Percentiles rank a stretch among this genome's conserved stretches.
These are phyloP conservation scores for Penicillium sp. DNA, from an alignment of 2,329 filamentous ascomycete species.

Conservation along the genomic window DNA sequence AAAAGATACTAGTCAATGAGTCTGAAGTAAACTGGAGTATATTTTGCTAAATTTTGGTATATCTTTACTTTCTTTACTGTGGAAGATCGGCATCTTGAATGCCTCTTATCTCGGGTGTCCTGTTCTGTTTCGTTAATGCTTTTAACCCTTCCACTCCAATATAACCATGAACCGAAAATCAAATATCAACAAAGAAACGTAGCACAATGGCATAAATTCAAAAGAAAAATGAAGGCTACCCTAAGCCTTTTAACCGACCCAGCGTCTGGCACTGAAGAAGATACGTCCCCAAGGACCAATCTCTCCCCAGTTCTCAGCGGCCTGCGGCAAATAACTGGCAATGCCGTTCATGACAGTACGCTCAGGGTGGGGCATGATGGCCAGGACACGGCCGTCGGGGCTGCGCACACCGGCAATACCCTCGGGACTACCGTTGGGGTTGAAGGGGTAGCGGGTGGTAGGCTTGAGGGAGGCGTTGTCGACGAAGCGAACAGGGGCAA, in stretches of 20 bases:
- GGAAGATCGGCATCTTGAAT: background rate
- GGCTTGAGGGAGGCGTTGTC: conserved; percentile 72
- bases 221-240: background rate
- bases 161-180: conserved; percentile 14
- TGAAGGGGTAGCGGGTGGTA: conserved; percentile 83
- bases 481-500: conserved; percentile 79
- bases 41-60: conserved; percentile 15
- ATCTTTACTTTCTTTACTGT: conserved; percentile 6
- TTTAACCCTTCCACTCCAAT: conserved; percentile 16
- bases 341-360: conserved; percentile 81
- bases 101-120: conserved; percentile 9
- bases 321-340: conserved; percentile 71
- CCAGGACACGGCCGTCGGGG: conserved; percentile 75
- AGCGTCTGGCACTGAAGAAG: conserved; percentile 83
- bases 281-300: conserved; percentile 82
- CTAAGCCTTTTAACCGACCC: conserved; percentile 65
- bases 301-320: conserved; percentile 69
- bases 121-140: conserved; percentile 11
- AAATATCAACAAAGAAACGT: conserved; percentile 6
- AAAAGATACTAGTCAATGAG: background rate
- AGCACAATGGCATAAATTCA: conserved; percentile 1
- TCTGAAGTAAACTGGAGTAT: background rate
- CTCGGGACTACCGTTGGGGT: conserved; percentile 80
- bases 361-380: conserved; percentile 93
- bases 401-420: conserved; percentile 80